Evolutionary conservation across 2,329 filamentous ascomycete genomes (phyloP).

Genomic region (Aureobasidium zeae): DNA sequence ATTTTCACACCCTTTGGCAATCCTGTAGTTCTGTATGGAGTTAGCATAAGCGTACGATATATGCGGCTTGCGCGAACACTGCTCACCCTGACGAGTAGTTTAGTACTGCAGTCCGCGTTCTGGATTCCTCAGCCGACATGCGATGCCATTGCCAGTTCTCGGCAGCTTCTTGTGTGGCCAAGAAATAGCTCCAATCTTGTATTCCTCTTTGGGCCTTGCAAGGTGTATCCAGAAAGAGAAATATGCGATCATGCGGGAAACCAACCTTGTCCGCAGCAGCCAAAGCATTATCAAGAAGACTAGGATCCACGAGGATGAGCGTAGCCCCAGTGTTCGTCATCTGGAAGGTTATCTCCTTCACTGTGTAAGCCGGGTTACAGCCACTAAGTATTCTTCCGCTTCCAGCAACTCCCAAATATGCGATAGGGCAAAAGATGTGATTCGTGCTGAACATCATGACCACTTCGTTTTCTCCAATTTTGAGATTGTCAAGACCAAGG

Average conservation of each 20-base stretch:
- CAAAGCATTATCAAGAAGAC: constrained; percentile 36
- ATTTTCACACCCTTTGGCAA: constrained; percentile 39
- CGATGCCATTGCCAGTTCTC: constrained; percentile 35
- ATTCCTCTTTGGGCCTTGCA: constrained; percentile 27
- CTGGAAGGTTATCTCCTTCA: constrained; percentile 44
- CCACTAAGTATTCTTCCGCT: constrained; percentile 47
- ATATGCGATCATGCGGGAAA: constrained; percentile 37
- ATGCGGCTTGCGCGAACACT: neutral
- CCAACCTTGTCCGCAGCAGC: constrained; percentile 35
- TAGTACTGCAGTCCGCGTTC: constrained; percentile 20
- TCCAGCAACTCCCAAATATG: constrained; percentile 46
- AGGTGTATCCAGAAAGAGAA: constrained; percentile 39
- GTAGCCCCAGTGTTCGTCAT: constrained; percentile 44
- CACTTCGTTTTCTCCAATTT: constrained; percentile 41
- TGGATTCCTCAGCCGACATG: constrained; percentile 31
- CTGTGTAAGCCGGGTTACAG: constrained; percentile 46
- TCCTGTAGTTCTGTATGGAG: constrained; percentile 31
- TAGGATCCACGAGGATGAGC: constrained; percentile 42
- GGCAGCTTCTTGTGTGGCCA: constrained; percentile 18
- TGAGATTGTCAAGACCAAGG: constrained; percentile 39
- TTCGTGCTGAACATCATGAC: constrained; percentile 48
- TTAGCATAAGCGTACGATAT: neutral
- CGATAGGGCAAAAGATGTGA: constrained; percentile 47
- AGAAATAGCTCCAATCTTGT: constrained; percentile 9
- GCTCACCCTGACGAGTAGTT: constrained; percentile 23